Percentiles rank a stretch among this genome's conserved stretches.
Evolutionary conservation across 441 rosid species (phyloP).

Genomic region (Arabidopsis lyrata): DNA sequence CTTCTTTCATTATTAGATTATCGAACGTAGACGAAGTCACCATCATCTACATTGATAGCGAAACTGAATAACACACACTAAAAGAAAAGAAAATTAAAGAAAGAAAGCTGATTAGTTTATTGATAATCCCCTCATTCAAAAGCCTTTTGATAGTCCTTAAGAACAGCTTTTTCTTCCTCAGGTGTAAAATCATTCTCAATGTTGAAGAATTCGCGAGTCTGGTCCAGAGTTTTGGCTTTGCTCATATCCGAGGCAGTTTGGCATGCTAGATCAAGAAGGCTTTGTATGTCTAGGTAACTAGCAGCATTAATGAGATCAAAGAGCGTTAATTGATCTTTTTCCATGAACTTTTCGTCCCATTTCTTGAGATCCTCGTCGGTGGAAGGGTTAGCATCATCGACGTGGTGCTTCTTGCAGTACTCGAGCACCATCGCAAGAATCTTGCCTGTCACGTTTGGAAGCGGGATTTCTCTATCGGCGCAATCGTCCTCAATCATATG

Average conservation of each 20-base stretch:
- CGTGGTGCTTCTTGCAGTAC: constrained; percentile 59
- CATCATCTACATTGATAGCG: neutral
- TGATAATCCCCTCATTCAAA: constrained; percentile 34
- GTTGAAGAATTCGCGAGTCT: constrained; percentile 47
- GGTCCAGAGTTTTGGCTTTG: constrained; percentile 41
- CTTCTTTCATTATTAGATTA: neutral
- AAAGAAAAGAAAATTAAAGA: neutral
- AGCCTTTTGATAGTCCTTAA: constrained; percentile 48
- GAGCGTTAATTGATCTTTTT: constrained; percentile 47
- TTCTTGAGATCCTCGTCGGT: constrained; percentile 48
- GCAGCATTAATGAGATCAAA: constrained; percentile 53
- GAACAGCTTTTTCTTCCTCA: constrained; percentile 52
- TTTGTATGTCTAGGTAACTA: constrained; percentile 44
- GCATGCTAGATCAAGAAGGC: constrained; percentile 46
- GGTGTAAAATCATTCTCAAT: constrained; percentile 49
- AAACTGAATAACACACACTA: neutral
- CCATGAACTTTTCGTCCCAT: constrained; percentile 54
- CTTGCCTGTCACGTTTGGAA: constrained; percentile 47
- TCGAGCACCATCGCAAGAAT: constrained; percentile 52
- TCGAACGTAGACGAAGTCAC: neutral
- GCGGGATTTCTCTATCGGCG: constrained; percentile 37
- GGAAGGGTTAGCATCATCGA: neutral
- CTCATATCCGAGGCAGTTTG: constrained; percentile 53
- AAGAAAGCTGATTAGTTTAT: neutral
- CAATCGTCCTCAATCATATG: constrained; percentile 47